Conservation (phyloP, 768 basidiomycete genomes). For the Suillus ampliporus region DNA sequence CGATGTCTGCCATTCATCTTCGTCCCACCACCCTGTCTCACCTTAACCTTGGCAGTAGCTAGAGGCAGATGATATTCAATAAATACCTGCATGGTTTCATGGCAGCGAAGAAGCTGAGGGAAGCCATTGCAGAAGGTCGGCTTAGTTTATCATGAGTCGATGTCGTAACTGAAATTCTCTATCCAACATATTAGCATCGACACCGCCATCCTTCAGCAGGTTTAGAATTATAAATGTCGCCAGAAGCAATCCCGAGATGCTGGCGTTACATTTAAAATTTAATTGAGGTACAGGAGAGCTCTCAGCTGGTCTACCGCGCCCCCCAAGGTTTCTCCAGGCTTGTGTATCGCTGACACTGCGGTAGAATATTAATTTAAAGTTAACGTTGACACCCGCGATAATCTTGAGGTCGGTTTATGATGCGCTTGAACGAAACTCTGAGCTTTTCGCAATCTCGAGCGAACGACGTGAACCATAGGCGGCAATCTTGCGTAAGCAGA, state of each 20-base stretch:
- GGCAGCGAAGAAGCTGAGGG: not conserved
- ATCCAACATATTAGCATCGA: not conserved
- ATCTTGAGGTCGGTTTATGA: not conserved
- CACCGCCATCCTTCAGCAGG: not conserved
- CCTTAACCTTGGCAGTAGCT: too few relatives aligned
- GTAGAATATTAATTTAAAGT: too few relatives aligned
- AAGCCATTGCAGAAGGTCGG: not conserved
- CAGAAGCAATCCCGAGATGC: not conserved
- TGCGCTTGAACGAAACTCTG: not conserved
- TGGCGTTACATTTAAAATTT: not conserved
- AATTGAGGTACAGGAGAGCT: not conserved
- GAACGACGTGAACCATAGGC: slow-evolving; percentile 2
- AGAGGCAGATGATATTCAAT: not conserved
- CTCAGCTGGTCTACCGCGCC: too few relatives aligned
- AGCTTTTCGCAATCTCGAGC: not conserved
- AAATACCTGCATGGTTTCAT: not conserved
- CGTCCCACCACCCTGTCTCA: not conserved
- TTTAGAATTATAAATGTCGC: not conserved
- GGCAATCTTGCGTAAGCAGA: slow-evolving; percentile 11
- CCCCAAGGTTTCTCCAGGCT: not conserved
- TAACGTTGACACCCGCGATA: not conserved
- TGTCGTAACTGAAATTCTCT: not conserved
- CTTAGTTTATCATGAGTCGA: not conserved
- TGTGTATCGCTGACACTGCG: too few relatives aligned
- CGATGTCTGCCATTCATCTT: not conserved